Percentiles rank a stretch among this genome's conserved stretches.
Evolutionary conservation across 495 filamentous ascomycete species (phyloP).

Genomic region (Podospora tetraspora): DNA sequence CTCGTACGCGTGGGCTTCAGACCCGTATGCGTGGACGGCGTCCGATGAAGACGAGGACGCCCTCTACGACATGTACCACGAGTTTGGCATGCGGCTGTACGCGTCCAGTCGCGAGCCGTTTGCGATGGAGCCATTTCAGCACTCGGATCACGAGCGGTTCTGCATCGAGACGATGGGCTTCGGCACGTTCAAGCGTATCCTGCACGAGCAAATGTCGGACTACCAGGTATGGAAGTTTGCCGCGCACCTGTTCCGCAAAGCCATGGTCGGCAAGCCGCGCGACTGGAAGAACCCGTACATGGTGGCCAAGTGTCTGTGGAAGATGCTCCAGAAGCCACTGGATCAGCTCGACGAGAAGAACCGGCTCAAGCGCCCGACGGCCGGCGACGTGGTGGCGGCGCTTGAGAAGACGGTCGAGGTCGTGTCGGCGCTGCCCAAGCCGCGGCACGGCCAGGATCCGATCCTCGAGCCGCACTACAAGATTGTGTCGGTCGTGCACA

Average conservation of each 20-base stretch:
- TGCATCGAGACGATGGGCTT: slow-evolving; percentile 61
- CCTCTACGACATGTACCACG: slow-evolving; percentile 76
- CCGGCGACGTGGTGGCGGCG: slow-evolving; percentile 57
- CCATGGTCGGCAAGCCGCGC: slow-evolving; percentile 67
- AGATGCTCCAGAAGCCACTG: slow-evolving; percentile 67
- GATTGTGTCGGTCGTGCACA: slow-evolving; percentile 79
- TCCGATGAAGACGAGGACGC: slow-evolving; percentile 58
- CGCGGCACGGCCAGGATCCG: slow-evolving; percentile 72
- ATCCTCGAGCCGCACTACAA: slow-evolving; percentile 97
- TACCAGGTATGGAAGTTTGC: slow-evolving; percentile 88
- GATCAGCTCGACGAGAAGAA: slow-evolving; percentile 47
- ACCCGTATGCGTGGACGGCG: slow-evolving; percentile 34
- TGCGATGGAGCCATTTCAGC: slow-evolving; percentile 75
- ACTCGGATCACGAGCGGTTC: slow-evolving; percentile 68
- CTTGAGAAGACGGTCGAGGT: slow-evolving; percentile 68
- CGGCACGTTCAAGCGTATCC: slow-evolving; percentile 66
- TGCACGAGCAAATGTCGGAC: slow-evolving; percentile 66
- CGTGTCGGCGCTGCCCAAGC: slow-evolving; percentile 59
- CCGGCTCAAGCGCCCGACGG: slow-evolving; percentile 36
- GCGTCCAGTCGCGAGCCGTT: slow-evolving; percentile 87
- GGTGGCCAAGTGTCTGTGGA: slow-evolving; percentile 92
- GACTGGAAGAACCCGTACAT: slow-evolving; percentile 90
- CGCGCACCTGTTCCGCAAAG: slow-evolving; percentile 68
- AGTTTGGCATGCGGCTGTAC: slow-evolving; percentile 88
- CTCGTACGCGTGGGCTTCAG: slow-evolving; percentile 57